Conservation (phyloP, 1,139 yeast species). For the Debaryomyces subglobosus region DNA sequence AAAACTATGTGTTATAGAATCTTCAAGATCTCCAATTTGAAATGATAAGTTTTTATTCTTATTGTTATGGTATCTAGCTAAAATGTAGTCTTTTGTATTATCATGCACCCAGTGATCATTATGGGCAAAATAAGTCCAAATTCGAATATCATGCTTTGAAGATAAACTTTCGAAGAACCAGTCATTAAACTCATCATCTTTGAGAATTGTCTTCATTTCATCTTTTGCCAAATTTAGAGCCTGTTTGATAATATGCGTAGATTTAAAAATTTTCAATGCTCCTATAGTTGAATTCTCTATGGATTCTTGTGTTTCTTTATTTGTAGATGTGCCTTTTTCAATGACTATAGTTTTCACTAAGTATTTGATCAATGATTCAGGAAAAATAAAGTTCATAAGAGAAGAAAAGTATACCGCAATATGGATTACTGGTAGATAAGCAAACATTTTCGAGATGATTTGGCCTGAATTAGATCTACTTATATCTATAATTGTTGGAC, state of each 20-base stretch:
- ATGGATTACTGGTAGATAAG: conserved; percentile 36
- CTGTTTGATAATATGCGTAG: conserved; percentile 50
- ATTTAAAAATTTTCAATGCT: conserved; percentile 42
- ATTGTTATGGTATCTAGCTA: conserved; percentile 36
- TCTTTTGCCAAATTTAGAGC: conserved; percentile 58
- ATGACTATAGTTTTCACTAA: conserved; percentile 28
- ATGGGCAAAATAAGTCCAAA: conserved; percentile 61
- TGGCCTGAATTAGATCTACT: conserved; percentile 55
- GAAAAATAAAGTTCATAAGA: conserved; percentile 19
- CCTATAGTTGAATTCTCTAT: conserved; percentile 46
- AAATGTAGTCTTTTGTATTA: conserved; percentile 45
- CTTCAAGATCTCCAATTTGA: conserved; percentile 28
- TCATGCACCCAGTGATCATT: conserved; percentile 66
- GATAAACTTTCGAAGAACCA: conserved; percentile 48
- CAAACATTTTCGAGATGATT: conserved; percentile 32
- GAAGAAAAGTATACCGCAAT: conserved; percentile 20
- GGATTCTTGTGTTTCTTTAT: conserved; percentile 23
- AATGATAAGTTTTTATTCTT: conserved; percentile 32
- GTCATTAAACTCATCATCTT: conserved; percentile 45
- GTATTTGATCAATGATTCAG: conserved; percentile 24
- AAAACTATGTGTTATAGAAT: conserved; percentile 54
- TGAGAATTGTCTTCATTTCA: conserved; percentile 54
- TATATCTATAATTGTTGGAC: conserved; percentile 66
- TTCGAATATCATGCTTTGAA: conserved; percentile 21
- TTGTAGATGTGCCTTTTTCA: conserved; percentile 23